phyloP scores from a whole-genome alignment of 2,329 filamentous ascomycete species.

The Phaeophleospora eucalypticola region DNA sequence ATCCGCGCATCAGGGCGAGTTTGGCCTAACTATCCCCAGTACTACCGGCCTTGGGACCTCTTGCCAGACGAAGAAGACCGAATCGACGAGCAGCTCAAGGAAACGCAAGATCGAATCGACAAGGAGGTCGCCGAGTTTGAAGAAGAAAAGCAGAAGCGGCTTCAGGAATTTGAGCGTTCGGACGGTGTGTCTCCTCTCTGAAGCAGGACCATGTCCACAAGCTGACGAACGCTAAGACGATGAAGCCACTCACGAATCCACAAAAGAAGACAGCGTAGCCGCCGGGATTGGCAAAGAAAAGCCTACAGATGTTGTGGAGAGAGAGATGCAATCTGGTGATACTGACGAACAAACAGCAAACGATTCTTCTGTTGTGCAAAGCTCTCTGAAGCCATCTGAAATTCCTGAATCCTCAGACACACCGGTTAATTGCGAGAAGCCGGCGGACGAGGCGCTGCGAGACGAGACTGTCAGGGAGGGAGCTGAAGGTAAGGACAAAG shows the following conservation, averaged over 20 bases:
- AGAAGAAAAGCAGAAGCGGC: slow-evolving; percentile 23
- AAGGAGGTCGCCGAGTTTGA: slow-evolving; percentile 63
- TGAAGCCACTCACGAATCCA: not conserved
- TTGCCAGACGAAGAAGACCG: slow-evolving; percentile 63
- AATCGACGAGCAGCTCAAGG: slow-evolving; percentile 66
- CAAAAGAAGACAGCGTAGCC: not conserved
- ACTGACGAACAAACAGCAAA: slow-evolving; percentile 4
- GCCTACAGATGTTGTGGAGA: not conserved
- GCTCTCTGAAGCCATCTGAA: slow-evolving; percentile 5
- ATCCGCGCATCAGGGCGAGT: not conserved
- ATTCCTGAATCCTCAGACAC: slow-evolving; percentile 6
- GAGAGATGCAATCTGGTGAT: slow-evolving; percentile 3
- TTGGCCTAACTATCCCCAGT: slow-evolving; percentile 49
- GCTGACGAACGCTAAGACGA: slow-evolving; percentile 1
- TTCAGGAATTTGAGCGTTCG: slow-evolving; percentile 5
- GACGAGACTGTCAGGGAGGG: slow-evolving; percentile 10
- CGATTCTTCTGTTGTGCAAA: slow-evolving; percentile 7
- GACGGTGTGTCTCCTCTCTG: slow-evolving; percentile 5
- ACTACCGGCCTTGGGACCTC: slow-evolving; percentile 80
- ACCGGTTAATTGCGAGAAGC: not conserved
- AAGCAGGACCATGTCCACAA: not conserved
- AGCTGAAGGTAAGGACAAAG: slow-evolving; percentile 23
- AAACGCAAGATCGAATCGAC: slow-evolving; percentile 60
- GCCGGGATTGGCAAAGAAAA: not conserved
- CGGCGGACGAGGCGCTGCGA: slow-evolving; percentile 6